phyloP scores from a whole-genome alignment of 2,329 filamentous ascomycete genomes.

The Pseudogymnoascus sp. region DNA sequence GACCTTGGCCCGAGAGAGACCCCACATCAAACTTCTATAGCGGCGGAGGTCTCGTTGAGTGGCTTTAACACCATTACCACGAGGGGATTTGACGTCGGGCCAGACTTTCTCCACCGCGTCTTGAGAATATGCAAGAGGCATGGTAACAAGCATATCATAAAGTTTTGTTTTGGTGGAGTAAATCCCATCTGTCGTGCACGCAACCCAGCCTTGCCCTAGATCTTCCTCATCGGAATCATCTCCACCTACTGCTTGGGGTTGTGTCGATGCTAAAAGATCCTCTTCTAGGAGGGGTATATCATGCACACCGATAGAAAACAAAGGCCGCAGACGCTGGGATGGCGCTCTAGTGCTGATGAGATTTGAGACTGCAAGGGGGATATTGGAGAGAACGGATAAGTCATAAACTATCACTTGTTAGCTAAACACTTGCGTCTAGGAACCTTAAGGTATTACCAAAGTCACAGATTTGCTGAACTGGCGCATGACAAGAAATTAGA shows the following conservation, averaged over 20 bases:
- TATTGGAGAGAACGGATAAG: constrained; percentile 83
- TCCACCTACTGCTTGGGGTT: constrained; percentile 12
- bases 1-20: constrained; percentile 39
- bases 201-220: constrained; percentile 67
- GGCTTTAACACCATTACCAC: constrained; percentile 62
- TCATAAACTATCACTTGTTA: constrained; percentile 64
- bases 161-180: constrained; percentile 76
- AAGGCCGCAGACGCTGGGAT: constrained; percentile 60
- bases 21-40: constrained; percentile 60
- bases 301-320: constrained; percentile 92
- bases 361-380: constrained; percentile 66
- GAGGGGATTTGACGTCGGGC: constrained; percentile 64
- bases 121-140: constrained; percentile 56
- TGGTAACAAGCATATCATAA: constrained; percentile 81
- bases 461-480: constrained; percentile 78
- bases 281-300: constrained; percentile 74
- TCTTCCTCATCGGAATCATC: constrained; percentile 35
- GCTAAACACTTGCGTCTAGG: background rate
- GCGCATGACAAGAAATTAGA: constrained; percentile 75
- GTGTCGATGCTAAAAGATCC: constrained; percentile 42
- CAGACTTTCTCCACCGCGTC: constrained; percentile 56
- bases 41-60: constrained; percentile 85
- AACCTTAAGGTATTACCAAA: constrained; percentile 54
- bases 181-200: constrained; percentile 92
- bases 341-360: constrained; percentile 55